phyloP scores from a whole-genome alignment of 257 asterid genomes.

The Solanum etuberosum region DNA sequence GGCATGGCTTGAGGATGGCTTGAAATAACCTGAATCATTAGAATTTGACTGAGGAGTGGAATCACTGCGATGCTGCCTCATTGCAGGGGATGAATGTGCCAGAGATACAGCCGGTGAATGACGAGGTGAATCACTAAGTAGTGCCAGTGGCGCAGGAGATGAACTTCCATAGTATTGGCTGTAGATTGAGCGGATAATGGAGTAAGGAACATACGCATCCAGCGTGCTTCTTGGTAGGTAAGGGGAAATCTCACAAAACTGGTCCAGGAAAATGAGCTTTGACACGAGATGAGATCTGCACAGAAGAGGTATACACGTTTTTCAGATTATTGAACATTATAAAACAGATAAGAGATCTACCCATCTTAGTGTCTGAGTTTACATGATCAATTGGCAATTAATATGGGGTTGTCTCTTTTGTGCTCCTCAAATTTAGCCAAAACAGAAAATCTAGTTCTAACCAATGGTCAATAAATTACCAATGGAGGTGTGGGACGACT shows the following conservation, averaged over 20 bases:
- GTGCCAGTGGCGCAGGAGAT: conserved; percentile 40
- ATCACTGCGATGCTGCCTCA: conserved; percentile 50
- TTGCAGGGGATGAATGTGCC: conserved; percentile 67
- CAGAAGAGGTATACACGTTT: background rate
- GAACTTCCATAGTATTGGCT: conserved; percentile 76
- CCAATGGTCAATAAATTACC: background rate
- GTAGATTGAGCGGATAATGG: conserved; percentile 78
- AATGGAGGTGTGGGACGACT: background rate
- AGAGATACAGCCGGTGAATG: conserved; percentile 69
- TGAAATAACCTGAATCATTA: conserved; percentile 51
- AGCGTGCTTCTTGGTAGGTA: conserved; percentile 73
- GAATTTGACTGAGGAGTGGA: conserved; percentile 38
- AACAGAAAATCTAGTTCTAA: background rate
- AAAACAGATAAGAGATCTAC: background rate
- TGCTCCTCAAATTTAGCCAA: background rate
- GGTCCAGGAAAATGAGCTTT: conserved; percentile 89
- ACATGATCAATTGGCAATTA: background rate
- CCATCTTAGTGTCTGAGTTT: background rate
- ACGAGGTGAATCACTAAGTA: conserved; percentile 49
- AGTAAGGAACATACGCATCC: conserved; percentile 72
- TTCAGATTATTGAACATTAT: background rate
- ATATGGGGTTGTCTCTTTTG: background rate
- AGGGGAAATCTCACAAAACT: conserved; percentile 76
- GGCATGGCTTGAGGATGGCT: conserved; percentile 45
- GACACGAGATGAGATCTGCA: conserved; percentile 67